These are phyloP conservation scores for Alliaria petiolata DNA, from an alignment of 345 rosid genomes.

Conservation along the genomic window DNA sequence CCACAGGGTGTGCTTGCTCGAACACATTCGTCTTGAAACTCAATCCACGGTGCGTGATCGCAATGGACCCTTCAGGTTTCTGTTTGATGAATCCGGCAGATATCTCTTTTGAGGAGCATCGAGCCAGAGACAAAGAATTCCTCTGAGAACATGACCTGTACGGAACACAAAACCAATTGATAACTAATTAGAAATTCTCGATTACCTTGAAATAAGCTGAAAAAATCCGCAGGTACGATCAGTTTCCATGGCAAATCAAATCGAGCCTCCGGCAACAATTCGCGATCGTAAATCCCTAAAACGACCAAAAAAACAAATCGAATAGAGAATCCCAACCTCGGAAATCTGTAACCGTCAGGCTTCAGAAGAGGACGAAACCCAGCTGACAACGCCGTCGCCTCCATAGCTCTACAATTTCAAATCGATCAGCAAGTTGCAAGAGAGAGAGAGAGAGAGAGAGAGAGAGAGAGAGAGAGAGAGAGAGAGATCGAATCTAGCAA, in stretches of 20 bases:
- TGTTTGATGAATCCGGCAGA: conserved; percentile 8
- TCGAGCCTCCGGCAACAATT: neutral
- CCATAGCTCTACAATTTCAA: conserved; percentile 15
- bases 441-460: too few relatives aligned
- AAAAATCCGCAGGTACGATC: neutral
- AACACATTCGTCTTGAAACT: conserved; percentile 35
- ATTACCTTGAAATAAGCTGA: neutral
- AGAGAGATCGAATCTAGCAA: neutral
- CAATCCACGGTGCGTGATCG: conserved; percentile 9
- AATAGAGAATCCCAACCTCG: conserved; percentile 19
- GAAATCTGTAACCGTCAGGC: conserved; percentile 5
- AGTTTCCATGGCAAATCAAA: neutral
- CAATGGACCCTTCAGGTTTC: conserved; percentile 14
- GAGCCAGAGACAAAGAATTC: conserved; percentile 12
- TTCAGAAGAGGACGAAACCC: conserved; percentile 19
- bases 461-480: neutral
- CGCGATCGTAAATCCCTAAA: neutral
- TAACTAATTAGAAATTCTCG: neutral
- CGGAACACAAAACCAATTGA: conserved; percentile 15
- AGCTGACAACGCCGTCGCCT: conserved; percentile 25
- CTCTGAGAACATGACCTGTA: conserved; percentile 29
- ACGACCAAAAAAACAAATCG: neutral
- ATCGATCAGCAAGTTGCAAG: neutral
- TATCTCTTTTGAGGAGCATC: conserved; percentile 13
- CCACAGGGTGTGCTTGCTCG: conserved; percentile 37